Evolutionary conservation across 2,329 filamentous ascomycete genomes (phyloP).

Genomic region (Penicillium sp.): DNA sequence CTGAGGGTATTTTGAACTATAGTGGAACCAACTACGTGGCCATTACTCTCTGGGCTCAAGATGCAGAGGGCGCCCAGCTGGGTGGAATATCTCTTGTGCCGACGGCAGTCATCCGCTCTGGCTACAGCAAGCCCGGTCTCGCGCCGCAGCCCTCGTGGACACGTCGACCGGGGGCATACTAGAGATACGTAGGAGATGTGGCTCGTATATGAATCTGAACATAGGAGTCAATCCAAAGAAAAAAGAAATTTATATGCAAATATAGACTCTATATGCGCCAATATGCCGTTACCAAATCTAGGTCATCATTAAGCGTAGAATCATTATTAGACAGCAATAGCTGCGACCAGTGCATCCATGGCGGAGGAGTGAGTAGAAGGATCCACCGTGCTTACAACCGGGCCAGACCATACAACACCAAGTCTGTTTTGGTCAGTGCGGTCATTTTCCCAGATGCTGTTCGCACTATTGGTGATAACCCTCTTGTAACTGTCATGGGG

Average conservation of each 20-base stretch:
- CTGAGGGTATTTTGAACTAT: constrained; percentile 54
- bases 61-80: constrained; percentile 42
- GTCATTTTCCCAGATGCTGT: constrained; percentile 64
- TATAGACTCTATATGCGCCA: neutral
- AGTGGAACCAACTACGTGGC: constrained; percentile 50
- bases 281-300: neutral
- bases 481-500: constrained; percentile 52
- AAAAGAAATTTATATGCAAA: neutral
- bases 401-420: constrained; percentile 66
- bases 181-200: neutral
- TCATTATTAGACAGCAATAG: constrained; percentile 28
- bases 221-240: neutral
- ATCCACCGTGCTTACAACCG: constrained; percentile 51
- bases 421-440: constrained; percentile 54
- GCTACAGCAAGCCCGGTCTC: constrained; percentile 7
- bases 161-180: constrained; percentile 8
- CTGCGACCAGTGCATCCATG: constrained; percentile 67
- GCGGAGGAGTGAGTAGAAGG: constrained; percentile 65
- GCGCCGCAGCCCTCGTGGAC: constrained; percentile 10
- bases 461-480: constrained; percentile 63
- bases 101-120: constrained; percentile 5
- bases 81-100: constrained; percentile 12
- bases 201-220: neutral
- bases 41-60: constrained; percentile 50
- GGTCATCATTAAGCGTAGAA: neutral